Base-by-base conservation (phyloP, 1,284 basidiomycete genomes). In the Cryptococcus deneoformans region DNA sequence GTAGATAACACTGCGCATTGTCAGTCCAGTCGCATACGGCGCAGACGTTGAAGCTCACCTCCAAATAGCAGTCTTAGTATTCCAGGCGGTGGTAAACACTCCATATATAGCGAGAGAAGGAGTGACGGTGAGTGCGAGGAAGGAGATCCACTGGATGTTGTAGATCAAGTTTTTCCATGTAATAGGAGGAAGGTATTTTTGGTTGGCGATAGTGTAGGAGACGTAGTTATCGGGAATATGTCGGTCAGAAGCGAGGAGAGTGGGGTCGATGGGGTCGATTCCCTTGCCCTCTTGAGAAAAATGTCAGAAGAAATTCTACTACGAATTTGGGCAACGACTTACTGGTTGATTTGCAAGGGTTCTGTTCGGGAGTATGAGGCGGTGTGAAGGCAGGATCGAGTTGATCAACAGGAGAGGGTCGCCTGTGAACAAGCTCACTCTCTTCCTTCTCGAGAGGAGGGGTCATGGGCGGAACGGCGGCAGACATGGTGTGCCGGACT, bases 201-300 rank as follows among this genome's bases (percentile, higher is more conserved):
- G 71, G 83, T 76, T 87, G 74, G 86, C 86, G 72, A 95, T 83
- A 3, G 89, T 90, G 77, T 89, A 85, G 53, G 86, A 82, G 70
- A 96, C 90, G 71, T 93, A 95, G 82, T 93, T 93, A 80, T 92
- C 90, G 40, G 88, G 87, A 62, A 90, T 86, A 77, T 89, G 79
- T 35, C 46, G 53, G 54, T 69, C 66, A 38, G 64, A 66, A 11
- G 67, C 60, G 16, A 48, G 50, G 54, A 61, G 61, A 34, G 63
- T 64, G 36, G 69, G 65, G 54, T 64, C 40, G 46, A 70, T 65
- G 40, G 64, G 60, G 20, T 54, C 20, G 40, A 64, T 59, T 39
- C 63, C 63, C 16, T 60, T 60, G 29, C 29, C 29, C 29, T 42
- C 38, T 12, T 48, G 52, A 55, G 14, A 50, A 53, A 49, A 36